These are phyloP conservation scores for Lepidium aucheri DNA, from an alignment of 345 rosid genomes.

Conservation along the genomic window DNA sequence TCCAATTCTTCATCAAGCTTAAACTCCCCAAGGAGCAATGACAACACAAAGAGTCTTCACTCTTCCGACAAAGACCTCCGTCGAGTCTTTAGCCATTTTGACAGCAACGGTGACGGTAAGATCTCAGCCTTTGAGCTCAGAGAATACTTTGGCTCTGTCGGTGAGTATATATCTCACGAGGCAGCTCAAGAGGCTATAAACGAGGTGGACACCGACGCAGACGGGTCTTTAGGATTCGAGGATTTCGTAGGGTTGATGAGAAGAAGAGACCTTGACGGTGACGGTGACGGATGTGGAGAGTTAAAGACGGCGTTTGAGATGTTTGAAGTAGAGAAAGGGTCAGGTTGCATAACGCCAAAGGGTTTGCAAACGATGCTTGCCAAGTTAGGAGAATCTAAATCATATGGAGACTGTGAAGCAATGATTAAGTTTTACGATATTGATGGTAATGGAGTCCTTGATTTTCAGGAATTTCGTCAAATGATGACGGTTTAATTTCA, in stretches of 20 bases:
- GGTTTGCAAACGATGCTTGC: constrained; percentile 69
- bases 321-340: constrained; percentile 74
- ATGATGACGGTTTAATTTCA: constrained; percentile 50
- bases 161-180: constrained; percentile 58
- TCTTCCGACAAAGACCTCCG: constrained; percentile 33
- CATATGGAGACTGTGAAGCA: constrained; percentile 60
- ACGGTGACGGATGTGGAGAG: constrained; percentile 37
- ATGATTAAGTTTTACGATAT: constrained; percentile 75
- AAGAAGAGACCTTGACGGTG: constrained; percentile 20
- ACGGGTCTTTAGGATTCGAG: constrained; percentile 49
- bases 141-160: constrained; percentile 57
- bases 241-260: constrained; percentile 64
- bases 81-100: constrained; percentile 60
- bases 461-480: constrained; percentile 66
- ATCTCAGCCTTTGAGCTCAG: constrained; percentile 67
- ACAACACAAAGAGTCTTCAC: background rate
- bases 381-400: constrained; percentile 60
- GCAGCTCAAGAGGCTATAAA: constrained; percentile 48
- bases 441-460: constrained; percentile 84
- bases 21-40: constrained; percentile 18
- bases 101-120: constrained; percentile 62
- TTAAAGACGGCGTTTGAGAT: constrained; percentile 71
- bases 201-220: constrained; percentile 62
- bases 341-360: constrained; percentile 67
- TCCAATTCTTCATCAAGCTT: constrained; percentile 12